These are phyloP conservation scores for Fraxinus latifolia DNA, from an alignment of 305 asterid genomes.

Conservation along the genomic window DNA sequence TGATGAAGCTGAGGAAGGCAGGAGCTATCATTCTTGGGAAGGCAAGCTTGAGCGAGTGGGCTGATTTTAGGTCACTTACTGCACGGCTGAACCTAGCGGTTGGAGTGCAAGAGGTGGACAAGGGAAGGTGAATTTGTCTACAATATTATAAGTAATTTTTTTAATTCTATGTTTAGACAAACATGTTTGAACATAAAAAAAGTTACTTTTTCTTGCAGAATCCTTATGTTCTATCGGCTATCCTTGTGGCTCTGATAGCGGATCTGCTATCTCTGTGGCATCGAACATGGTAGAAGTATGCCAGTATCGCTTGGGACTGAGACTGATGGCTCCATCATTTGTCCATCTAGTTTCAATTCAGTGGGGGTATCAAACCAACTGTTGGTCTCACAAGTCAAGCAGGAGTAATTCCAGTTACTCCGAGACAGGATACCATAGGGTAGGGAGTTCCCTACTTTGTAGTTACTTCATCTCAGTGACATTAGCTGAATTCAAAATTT, in stretches of 20 bases:
- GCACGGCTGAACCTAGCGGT: slow-evolving; percentile 30
- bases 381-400: slow-evolving; percentile 49
- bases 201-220: slow-evolving; percentile 31
- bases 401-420: slow-evolving; percentile 41
- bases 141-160: not conserved
- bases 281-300: slow-evolving; percentile 36
- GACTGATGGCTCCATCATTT: slow-evolving; percentile 41
- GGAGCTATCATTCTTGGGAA: slow-evolving; percentile 50
- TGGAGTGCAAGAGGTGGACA: slow-evolving; percentile 50
- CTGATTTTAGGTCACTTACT: slow-evolving; percentile 22
- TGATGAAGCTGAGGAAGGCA: slow-evolving; percentile 34
- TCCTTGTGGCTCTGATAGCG: slow-evolving; percentile 47
- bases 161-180: not conserved
- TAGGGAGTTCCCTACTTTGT: not conserved
- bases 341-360: slow-evolving; percentile 37
- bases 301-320: slow-evolving; percentile 38
- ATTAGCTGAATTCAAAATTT: slow-evolving; percentile 37
- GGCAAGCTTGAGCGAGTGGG: slow-evolving; percentile 51
- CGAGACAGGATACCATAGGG: slow-evolving; percentile 48
- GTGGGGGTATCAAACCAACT: slow-evolving; percentile 45
- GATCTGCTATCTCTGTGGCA: slow-evolving; percentile 48
- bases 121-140: slow-evolving; percentile 30
- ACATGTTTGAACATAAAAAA: too few relatives aligned
- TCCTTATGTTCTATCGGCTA: slow-evolving; percentile 35
- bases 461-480: not conserved